These are phyloP conservation scores for Venturia aucupariae DNA, from an alignment of 2,329 filamentous ascomycete genomes.

Conservation along the genomic window DNA sequence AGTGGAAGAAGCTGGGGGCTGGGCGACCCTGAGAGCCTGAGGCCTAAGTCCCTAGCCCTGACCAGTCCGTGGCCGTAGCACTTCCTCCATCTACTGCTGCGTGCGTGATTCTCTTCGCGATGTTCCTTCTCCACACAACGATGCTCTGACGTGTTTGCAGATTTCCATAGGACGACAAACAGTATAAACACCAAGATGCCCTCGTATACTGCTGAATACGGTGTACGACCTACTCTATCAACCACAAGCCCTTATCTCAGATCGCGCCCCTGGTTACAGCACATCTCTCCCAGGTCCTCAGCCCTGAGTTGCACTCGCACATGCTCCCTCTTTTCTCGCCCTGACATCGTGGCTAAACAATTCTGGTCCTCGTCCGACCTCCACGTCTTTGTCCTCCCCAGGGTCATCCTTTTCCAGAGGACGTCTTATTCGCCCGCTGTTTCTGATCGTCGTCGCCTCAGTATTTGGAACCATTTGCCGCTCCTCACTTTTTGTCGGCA, in stretches of 20 bases:
- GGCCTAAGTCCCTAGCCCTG: no score
- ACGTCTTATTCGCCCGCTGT: neutral
- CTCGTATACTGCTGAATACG: neutral
- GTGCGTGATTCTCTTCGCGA: neutral
- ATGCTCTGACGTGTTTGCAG: no score
- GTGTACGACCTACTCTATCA: neutral
- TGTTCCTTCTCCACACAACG: neutral
- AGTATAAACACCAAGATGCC: neutral
- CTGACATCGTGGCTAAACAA: neutral
- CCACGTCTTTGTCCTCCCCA: neutral
- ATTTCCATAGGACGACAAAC: neutral
- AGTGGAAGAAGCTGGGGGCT: neutral
- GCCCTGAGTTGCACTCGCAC: neutral
- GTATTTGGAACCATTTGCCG: neutral
- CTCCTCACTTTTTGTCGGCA: neutral
- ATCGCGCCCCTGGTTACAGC: neutral
- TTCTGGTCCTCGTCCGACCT: neutral
- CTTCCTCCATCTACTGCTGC: neutral
- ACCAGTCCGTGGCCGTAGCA: neutral
- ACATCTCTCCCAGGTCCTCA: neutral
- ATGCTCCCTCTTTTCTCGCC: neutral
- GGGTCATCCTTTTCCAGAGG: neutral
- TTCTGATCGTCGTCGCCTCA: neutral
- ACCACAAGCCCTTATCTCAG: neutral
- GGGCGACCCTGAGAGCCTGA: no score